Conservation (phyloP, 2,329 filamentous ascomycete genomes). For the Exophiala alcalophila region DNA sequence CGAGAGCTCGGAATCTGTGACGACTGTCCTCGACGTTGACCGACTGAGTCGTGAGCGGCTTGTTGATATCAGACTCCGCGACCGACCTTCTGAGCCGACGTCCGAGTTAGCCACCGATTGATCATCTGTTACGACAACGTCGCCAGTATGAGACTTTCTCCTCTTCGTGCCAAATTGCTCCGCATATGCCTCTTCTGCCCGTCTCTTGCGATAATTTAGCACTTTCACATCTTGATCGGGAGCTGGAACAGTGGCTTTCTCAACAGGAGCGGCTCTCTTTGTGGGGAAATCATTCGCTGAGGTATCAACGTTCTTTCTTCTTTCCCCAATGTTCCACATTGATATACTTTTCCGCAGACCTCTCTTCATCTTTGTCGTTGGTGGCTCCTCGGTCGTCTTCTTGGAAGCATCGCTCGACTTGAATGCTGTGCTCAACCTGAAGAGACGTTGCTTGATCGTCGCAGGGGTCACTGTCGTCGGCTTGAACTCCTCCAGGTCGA, state of each 20-base stretch:
- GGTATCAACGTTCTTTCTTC: conserved; percentile 9
- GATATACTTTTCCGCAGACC: conserved; percentile 30
- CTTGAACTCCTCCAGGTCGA: conserved; percentile 29
- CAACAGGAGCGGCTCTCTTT: not conserved
- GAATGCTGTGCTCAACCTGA: conserved; percentile 23
- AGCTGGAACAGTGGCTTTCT: conserved; percentile 3
- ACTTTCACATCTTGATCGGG: conserved; percentile 12
- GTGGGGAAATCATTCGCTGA: conserved; percentile 10
- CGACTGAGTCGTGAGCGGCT: conserved; percentile 2
- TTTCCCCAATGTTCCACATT: conserved; percentile 27
- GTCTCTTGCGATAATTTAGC: conserved; percentile 31
- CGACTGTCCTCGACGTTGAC: conserved; percentile 5
- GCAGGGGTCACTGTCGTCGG: conserved; percentile 22
- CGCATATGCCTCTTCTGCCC: conserved; percentile 30
- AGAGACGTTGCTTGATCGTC: conserved; percentile 24
- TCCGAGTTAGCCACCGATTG: no score
- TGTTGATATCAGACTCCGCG: not conserved
- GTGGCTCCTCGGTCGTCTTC: conserved; percentile 5
- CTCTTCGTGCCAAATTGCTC: conserved; percentile 30
- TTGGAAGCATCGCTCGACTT: conserved; percentile 15
- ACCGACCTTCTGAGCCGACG: no score
- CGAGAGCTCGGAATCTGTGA: conserved; percentile 8
- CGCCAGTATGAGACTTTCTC: conserved; percentile 22
- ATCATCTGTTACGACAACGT: conserved; percentile 2
- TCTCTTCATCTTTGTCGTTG: conserved; percentile 19